phyloP scores from a whole-genome alignment of 352 stramenopile species.

The Blastocystis sp. region DNA sequence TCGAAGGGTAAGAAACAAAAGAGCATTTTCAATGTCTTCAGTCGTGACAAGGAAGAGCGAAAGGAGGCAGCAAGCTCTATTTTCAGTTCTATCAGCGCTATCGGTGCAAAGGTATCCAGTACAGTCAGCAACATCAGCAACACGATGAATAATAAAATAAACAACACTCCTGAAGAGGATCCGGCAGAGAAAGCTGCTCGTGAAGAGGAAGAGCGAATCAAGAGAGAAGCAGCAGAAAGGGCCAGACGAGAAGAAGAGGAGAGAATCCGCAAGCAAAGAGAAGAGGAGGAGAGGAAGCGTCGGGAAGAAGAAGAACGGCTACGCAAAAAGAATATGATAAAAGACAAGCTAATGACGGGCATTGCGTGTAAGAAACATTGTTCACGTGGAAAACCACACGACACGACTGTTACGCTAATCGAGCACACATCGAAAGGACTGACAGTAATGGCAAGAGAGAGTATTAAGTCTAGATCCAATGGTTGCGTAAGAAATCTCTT shows the following conservation, averaged over 20 bases:
- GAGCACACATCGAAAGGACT: neutral
- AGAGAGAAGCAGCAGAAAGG: neutral
- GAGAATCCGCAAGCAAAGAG: conserved; percentile 3
- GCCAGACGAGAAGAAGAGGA: neutral
- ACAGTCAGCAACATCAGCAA: neutral
- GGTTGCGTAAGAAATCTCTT: conserved; percentile 21
- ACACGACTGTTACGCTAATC: conserved; percentile 18
- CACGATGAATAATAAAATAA: neutral
- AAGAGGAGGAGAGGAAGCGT: conserved; percentile 48
- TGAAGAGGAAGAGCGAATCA: neutral
- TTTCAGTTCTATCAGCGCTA: neutral
- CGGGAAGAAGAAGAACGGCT: conserved; percentile 37
- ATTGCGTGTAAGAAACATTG: conserved; percentile 55
- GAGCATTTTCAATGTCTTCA: conserved; percentile 47
- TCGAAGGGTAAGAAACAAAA: conserved; percentile 27
- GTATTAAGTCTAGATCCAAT: conserved; percentile 1
- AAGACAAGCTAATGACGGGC: conserved; percentile 6
- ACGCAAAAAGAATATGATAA: conserved; percentile 14
- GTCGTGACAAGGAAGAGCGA: conserved; percentile 8
- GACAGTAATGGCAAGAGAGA: neutral
- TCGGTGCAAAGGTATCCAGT: neutral
- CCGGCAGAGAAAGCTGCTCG: neutral
- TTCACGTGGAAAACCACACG: conserved; percentile 8
- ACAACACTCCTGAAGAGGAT: neutral
- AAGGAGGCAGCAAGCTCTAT: neutral